Conservation (phyloP, 441 rosid genomes). For the Gossypium laxum region DNA sequence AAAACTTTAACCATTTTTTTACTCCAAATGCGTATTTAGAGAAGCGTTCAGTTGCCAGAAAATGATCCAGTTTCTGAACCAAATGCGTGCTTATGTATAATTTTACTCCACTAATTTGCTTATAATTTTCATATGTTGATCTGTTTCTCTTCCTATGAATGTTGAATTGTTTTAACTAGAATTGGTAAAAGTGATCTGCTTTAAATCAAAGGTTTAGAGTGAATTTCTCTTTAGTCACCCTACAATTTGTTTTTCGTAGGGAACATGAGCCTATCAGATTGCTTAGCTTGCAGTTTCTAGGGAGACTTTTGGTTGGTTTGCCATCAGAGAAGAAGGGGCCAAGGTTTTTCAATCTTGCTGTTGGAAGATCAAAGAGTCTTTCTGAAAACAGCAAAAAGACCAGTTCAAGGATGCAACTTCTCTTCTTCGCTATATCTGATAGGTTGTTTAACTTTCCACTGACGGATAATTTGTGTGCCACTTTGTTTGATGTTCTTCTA, state of each 20-base stretch:
- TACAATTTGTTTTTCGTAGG: constrained; percentile 35
- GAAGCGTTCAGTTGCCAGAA: neutral
- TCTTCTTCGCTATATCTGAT: constrained; percentile 67
- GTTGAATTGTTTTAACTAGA: neutral
- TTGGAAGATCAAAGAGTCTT: constrained; percentile 63
- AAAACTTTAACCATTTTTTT: neutral
- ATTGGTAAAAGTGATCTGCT: neutral
- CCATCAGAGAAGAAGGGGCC: constrained; percentile 88
- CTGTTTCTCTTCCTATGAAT: neutral
- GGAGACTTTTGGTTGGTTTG: constrained; percentile 76
- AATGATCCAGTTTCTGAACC: constrained; percentile 7
- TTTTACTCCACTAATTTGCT: neutral
- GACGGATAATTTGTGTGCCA: constrained; percentile 79
- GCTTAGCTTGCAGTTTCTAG: constrained; percentile 88
- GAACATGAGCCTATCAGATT: constrained; percentile 85
- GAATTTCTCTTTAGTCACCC: constrained; percentile 4
- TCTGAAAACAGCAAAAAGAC: constrained; percentile 53
- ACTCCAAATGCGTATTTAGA: neutral
- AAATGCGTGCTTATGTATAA: neutral
- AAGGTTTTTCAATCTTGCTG: constrained; percentile 71
- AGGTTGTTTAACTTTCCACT: constrained; percentile 73
- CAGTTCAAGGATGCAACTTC: constrained; percentile 53
- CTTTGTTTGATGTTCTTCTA: constrained; percentile 94
- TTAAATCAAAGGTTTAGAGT: constrained; percentile 7
- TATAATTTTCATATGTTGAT: neutral